Percentiles rank a stretch among this genome's conserved stretches.
Evolutionary conservation across 805 yeast species (phyloP).

Genomic region (Candida loeiensis): DNA sequence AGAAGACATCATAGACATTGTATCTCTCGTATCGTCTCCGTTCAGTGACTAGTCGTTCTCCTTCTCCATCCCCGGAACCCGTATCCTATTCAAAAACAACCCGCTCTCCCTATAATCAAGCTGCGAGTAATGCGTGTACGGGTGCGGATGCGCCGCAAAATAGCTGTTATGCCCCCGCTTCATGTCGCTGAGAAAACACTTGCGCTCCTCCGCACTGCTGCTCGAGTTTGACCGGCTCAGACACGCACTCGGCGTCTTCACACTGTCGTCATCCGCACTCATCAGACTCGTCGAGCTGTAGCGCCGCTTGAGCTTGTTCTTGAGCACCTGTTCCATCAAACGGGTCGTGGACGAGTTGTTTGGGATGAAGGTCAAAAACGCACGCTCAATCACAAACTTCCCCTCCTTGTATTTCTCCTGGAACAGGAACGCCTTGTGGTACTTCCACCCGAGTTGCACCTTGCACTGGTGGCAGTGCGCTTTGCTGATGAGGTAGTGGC

Average conservation of each 20-base stretch:
- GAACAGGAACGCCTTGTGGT: slow-evolving; percentile 34
- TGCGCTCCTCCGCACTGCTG: slow-evolving; percentile 6
- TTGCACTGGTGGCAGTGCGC: slow-evolving; percentile 40
- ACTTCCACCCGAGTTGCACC: slow-evolving; percentile 38
- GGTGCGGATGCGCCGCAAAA: slow-evolving; percentile 5
- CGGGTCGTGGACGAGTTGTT: slow-evolving; percentile 33
- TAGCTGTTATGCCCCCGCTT: slow-evolving; percentile 1
- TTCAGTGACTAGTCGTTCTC: too few relatives aligned
- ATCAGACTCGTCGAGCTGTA: slow-evolving; percentile 15
- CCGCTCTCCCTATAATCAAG: slow-evolving; percentile 12
- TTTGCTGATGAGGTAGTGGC: slow-evolving; percentile 34
- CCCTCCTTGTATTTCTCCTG: slow-evolving; percentile 42
- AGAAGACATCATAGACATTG: too few relatives aligned
- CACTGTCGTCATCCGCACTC: slow-evolving; percentile 8
- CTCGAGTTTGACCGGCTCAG: slow-evolving; percentile 5
- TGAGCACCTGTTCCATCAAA: slow-evolving; percentile 31
- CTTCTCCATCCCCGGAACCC: slow-evolving; percentile 14
- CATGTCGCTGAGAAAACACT: slow-evolving; percentile 1
- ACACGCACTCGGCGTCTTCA: slow-evolving; percentile 3
- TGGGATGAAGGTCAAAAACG: slow-evolving; percentile 31
- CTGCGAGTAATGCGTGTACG: slow-evolving; percentile 8
- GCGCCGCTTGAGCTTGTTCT: slow-evolving; percentile 20
- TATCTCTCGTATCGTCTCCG: too few relatives aligned
- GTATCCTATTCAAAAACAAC: slow-evolving; percentile 11
- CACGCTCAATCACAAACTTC: slow-evolving; percentile 41